phyloP scores from a whole-genome alignment of 768 basidiomycete genomes.

The Tubosaeta brunneosetosa region DNA sequence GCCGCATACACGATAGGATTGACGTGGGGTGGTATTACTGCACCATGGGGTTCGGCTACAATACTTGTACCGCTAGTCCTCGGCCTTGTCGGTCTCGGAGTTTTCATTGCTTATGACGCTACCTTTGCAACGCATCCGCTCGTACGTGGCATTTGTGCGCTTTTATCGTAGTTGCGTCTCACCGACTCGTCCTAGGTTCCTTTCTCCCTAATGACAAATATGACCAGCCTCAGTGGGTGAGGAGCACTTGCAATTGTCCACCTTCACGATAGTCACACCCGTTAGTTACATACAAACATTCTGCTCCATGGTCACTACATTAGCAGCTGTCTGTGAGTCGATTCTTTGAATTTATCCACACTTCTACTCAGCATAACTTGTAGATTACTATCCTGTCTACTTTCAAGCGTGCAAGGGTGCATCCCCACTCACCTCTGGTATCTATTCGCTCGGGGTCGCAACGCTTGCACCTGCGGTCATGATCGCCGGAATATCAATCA shows the following conservation, averaged over 20 bases:
- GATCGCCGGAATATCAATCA: constrained; percentile 35
- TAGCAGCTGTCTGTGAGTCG: constrained; percentile 9
- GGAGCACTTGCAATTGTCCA: too few species aligned
- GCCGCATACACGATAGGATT: constrained; percentile 28
- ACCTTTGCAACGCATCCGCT: constrained; percentile 30
- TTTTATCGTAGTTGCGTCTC: not conserved
- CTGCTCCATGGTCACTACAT: constrained; percentile 19
- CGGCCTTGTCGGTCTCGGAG: constrained; percentile 35
- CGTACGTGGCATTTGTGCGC: constrained; percentile 19
- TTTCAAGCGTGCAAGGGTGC: constrained; percentile 38
- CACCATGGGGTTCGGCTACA: constrained; percentile 36
- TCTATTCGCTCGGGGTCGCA: constrained; percentile 34
- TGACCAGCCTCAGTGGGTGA: constrained; percentile 30
- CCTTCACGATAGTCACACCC: not conserved
- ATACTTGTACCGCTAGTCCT: constrained; percentile 40
- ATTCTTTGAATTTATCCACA: too few species aligned
- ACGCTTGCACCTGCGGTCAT: constrained; percentile 38
- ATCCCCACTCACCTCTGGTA: constrained; percentile 33
- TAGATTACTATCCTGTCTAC: constrained; percentile 38
- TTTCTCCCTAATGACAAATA: constrained; percentile 27
- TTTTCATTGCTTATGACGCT: constrained; percentile 37
- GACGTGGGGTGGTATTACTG: constrained; percentile 41
- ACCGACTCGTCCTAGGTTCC: constrained; percentile 24
- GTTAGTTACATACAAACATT: constrained; percentile 31
- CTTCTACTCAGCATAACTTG: too few species aligned